phyloP scores from a whole-genome alignment of 495 filamentous ascomycete species.

The Trichoderma gamsii region DNA sequence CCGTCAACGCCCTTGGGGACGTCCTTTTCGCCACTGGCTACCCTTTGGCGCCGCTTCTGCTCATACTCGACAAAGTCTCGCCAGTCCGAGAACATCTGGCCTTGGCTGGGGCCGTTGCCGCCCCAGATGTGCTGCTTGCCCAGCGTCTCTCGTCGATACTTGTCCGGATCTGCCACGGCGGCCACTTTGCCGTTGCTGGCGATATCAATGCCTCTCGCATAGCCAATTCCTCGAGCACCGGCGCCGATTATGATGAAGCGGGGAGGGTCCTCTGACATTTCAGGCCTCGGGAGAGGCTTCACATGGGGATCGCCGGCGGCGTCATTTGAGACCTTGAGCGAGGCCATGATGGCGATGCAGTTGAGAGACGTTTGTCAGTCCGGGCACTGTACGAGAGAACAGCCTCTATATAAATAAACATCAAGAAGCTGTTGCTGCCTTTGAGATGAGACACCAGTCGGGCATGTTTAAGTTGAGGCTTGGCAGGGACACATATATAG shows the following conservation, averaged over 20 bases:
- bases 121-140: constrained; percentile 66
- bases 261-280: constrained; percentile 39
- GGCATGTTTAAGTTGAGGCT: too few species aligned
- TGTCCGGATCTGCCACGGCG: constrained; percentile 76
- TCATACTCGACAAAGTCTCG: constrained; percentile 64
- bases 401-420: too few species aligned
- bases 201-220: constrained; percentile 58
- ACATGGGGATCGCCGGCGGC: background rate
- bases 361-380: background rate
- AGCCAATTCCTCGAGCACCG: constrained; percentile 74
- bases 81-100: constrained; percentile 69
- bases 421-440: too few species aligned
- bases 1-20: constrained; percentile 62
- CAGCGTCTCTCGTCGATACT: constrained; percentile 66
- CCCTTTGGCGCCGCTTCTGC: constrained; percentile 42
- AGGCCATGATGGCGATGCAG: background rate
- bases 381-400: background rate
- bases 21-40: constrained; percentile 30
- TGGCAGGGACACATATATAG: too few species aligned
- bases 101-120: constrained; percentile 34
- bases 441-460: too few species aligned
- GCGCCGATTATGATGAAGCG: constrained; percentile 80
- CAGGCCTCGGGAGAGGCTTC: constrained; percentile 26
- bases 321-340: constrained; percentile 1
- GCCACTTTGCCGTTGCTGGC: constrained; percentile 58